Evolutionary conservation across 257 asterid species (phyloP), one percentile per base, ranked within the genome.

Genomic region (Penstemon newberryi): DNA sequence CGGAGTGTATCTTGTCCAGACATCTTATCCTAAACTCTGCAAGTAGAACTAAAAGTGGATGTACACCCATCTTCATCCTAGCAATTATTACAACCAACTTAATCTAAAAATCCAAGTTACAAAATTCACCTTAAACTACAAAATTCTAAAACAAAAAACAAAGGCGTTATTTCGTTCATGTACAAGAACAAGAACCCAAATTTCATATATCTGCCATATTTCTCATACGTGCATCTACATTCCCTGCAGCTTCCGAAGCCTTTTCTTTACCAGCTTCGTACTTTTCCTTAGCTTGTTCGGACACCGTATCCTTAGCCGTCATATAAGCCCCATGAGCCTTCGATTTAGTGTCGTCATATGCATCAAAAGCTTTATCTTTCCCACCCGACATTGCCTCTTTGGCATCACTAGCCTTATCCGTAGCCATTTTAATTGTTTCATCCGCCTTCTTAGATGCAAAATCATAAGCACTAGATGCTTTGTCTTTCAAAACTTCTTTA

Each of bases 231-330:
- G 65, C 83, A 39, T 90, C 87, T 0, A 83, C 9, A 33, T 81
- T 69, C 7, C 84, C 87, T 0, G 87, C 59, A 13, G 87, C 84
- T 40, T 84, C 56, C 11, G 92, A 80, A 25, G 78, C 84, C 77
- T 63, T 80, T 75, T 88, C 85, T 60, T 84, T 90, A 0, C 95
- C 86, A 7, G 75, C 80, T 49, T 81, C 92, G 43, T 80, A 81
- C 10, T 41, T 74, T 4, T 60, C 66, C 79, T 75, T 86, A 0
- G 84, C 91, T 60, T 72, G 11, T 9, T 73, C 81, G 0, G 78
- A 60, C 87, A 67, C 67, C 0, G 79, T 33, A 10, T 76, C 88
- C 77, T 73, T 78, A 0, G 89, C 84, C 38, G 70, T 51, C 15
- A 4, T 39, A 9, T 66, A 79, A 5, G 77, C 51, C 4, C 82